Evolutionary conservation across 805 yeast species (phyloP).

Genomic region (Lachancea meyersii): DNA sequence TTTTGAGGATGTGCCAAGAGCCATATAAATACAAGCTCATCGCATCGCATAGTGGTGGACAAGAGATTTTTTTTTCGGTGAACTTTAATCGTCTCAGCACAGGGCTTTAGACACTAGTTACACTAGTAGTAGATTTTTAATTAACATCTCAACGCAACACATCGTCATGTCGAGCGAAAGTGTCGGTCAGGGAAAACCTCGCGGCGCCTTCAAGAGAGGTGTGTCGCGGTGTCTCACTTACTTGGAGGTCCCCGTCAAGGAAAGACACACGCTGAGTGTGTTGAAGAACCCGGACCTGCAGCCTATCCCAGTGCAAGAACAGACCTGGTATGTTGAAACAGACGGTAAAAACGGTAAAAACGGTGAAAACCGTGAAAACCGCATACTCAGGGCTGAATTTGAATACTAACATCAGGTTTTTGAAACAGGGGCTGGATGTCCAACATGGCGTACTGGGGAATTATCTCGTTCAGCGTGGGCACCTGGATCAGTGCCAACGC

Average conservation of each 20-base stretch:
- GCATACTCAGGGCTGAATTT: too few species aligned
- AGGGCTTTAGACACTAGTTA: background rate
- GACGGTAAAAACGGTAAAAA: background rate
- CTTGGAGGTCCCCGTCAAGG: slow-evolving; percentile 30
- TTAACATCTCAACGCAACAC: background rate
- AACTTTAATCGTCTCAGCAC: background rate
- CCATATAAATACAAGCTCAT: background rate
- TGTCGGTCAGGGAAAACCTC: background rate
- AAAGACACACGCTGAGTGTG: slow-evolving; percentile 28
- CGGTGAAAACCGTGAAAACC: too few species aligned
- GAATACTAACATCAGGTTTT: background rate
- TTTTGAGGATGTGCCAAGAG: background rate
- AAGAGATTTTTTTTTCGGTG: background rate
- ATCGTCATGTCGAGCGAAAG: background rate
- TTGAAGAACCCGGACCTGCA: slow-evolving; percentile 33
- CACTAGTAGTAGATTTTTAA: background rate
- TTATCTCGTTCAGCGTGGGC: slow-evolving; percentile 39
- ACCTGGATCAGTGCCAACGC: slow-evolving; percentile 44
- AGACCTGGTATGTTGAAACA: slow-evolving; percentile 30
- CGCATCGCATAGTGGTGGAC: too few species aligned
- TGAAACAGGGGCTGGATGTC: slow-evolving; percentile 14
- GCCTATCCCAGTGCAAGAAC: slow-evolving; percentile 24
- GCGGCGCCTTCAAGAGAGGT: background rate
- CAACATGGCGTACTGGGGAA: slow-evolving; percentile 41
- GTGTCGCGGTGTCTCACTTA: slow-evolving; percentile 7